phyloP scores from a whole-genome alignment of 2,329 filamentous ascomycete genomes.

The Macrophomina pseudophaseolina region DNA sequence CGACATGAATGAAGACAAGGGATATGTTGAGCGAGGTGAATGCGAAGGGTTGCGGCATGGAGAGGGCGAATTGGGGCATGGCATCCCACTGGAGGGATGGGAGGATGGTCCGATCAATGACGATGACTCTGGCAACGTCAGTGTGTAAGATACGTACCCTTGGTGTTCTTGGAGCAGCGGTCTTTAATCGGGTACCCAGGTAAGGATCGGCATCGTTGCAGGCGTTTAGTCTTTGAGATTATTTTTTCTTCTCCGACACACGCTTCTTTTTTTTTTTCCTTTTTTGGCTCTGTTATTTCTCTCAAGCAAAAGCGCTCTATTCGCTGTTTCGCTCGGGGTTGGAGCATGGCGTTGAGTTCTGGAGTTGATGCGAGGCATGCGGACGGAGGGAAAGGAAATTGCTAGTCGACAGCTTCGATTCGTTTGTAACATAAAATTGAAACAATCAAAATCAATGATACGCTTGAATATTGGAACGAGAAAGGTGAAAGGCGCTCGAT shows the following conservation, averaged over 20 bases:
- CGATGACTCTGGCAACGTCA: constrained; percentile 43
- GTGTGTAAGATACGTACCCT: constrained; percentile 35
- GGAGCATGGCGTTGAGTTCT: constrained; percentile 17
- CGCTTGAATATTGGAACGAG: background rate
- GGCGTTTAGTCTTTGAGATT: background rate
- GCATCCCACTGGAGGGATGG: constrained; percentile 41
- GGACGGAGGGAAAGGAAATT: constrained; percentile 15
- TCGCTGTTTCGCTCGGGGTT: constrained; percentile 1
- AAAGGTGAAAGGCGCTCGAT: background rate
- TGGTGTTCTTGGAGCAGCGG: constrained; percentile 25
- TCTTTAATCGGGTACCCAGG: constrained; percentile 16
- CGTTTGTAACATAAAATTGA: constrained; percentile 22
- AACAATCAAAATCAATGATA: constrained; percentile 5
- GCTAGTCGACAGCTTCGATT: constrained; percentile 23
- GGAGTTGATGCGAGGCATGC: background rate
- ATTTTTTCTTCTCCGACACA: background rate
- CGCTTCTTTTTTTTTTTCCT: background rate
- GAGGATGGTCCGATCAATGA: constrained; percentile 41
- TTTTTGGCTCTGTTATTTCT: background rate
- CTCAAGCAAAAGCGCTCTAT: constrained; percentile 7
- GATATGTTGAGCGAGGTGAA: constrained; percentile 51
- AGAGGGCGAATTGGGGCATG: constrained; percentile 39
- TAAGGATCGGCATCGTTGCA: constrained; percentile 15
- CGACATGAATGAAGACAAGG: constrained; percentile 63
- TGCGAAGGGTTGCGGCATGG: constrained; percentile 44